A percentile compares a stretch with the other conserved stretches of the same genome.
phyloP scores from a whole-genome alignment of 2,329 filamentous ascomycete species.

The Pezicula radicicola region DNA sequence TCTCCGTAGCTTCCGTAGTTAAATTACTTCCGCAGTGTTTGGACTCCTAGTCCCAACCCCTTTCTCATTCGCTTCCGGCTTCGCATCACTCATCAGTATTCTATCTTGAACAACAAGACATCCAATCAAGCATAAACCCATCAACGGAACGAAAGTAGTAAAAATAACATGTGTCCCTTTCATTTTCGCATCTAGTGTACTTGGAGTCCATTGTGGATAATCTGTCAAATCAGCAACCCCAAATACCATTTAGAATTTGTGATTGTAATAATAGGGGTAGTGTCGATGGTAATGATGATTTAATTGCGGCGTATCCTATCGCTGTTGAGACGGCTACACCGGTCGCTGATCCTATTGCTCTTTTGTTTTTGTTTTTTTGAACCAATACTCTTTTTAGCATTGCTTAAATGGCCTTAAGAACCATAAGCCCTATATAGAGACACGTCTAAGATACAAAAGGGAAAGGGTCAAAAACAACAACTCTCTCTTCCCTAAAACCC shows the following conservation, averaged over 20 bases:
- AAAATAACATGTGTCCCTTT: slow-evolving; percentile 19
- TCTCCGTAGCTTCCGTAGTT: too few species aligned
- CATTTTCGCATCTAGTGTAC: slow-evolving; percentile 18
- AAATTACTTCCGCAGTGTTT: too few species aligned
- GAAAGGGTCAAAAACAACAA: too few species aligned
- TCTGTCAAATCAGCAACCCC: slow-evolving; percentile 10
- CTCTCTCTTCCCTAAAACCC: too few species aligned
- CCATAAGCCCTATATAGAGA: too few species aligned
- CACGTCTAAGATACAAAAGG: too few species aligned
- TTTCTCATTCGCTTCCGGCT: too few species aligned
- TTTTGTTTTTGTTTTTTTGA: too few species aligned
- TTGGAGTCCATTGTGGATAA: slow-evolving; percentile 9
- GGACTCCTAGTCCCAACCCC: too few species aligned
- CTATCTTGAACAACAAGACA: slow-evolving; percentile 11
- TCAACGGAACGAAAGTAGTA: slow-evolving; percentile 17
- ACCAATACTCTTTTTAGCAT: too few species aligned
- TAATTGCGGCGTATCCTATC: slow-evolving; percentile 8
- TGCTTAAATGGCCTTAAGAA: too few species aligned
- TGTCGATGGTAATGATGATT: slow-evolving; percentile 1
- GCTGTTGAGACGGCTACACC: slow-evolving; percentile 18
- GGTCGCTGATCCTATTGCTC: slow-evolving; percentile 19
- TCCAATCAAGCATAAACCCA: slow-evolving; percentile 13
- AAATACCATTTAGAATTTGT: slow-evolving; percentile 16
- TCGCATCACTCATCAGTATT: neutral
- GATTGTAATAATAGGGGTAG: slow-evolving; percentile 9